A percentile compares a stretch with the other conserved stretches of the same genome.
Conservation (phyloP, 2,329 filamentous ascomycete genomes). For the Stromatinia cepivora region DNA sequence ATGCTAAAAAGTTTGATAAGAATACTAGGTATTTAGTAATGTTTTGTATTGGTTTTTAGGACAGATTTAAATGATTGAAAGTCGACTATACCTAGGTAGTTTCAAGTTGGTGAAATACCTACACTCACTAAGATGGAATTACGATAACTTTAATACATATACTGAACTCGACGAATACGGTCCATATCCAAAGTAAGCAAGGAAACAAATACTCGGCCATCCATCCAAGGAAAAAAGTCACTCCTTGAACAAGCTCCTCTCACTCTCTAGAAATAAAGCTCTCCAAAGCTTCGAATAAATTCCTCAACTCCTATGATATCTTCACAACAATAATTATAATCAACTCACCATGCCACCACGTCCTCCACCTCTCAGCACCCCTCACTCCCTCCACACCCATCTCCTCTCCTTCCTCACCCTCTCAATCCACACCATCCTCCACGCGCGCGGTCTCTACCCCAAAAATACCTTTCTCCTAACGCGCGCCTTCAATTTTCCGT, state of each 20-base stretch:
- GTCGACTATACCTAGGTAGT: background rate
- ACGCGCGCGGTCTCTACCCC: conserved; percentile 66
- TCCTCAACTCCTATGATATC: background rate
- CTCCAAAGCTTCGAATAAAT: no score
- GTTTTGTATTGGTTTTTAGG: no score
- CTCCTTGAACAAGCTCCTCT: background rate
- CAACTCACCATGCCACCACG: conserved; percentile 24
- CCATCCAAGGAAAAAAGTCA: no score
- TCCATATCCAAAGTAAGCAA: background rate
- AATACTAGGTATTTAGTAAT: no score
- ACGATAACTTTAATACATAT: background rate
- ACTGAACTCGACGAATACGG: background rate
- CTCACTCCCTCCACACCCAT: conserved; percentile 51
- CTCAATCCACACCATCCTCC: conserved; percentile 69
- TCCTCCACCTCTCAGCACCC: conserved; percentile 14
- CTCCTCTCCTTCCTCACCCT: conserved; percentile 67
- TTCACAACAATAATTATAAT: background rate
- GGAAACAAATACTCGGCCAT: background rate
- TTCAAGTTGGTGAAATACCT: background rate
- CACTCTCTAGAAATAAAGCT: background rate
- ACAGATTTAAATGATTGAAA: no score
- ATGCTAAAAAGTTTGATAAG: no score
- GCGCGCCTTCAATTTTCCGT: conserved; percentile 66
- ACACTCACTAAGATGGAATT: background rate
- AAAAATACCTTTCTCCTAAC: conserved; percentile 63